A percentile compares a stretch with the other conserved stretches of the same genome.
Evolutionary conservation across 2,329 filamentous ascomycete genomes (phyloP).

Genomic region (Rutstroemia sp.): DNA sequence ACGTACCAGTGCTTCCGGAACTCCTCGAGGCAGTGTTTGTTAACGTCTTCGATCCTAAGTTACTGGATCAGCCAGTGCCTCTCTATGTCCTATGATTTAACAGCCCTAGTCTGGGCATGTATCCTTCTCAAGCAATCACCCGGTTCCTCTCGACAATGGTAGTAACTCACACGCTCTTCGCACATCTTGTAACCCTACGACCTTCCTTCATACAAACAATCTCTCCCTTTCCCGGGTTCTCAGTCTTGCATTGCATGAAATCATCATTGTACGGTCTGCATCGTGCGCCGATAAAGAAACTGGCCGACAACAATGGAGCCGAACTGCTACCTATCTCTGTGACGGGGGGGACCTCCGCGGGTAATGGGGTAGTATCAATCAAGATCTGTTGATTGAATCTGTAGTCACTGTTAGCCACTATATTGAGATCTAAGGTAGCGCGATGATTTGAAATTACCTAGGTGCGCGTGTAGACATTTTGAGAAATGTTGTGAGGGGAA

Average conservation of each 20-base stretch:
- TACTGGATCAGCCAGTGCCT: slow-evolving; percentile 5
- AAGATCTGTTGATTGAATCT: slow-evolving; percentile 95
- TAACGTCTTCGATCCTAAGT: slow-evolving; percentile 81
- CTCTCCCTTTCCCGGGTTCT: slow-evolving; percentile 85
- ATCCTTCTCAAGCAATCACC: no score
- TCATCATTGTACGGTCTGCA: slow-evolving; percentile 97
- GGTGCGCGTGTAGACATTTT: slow-evolving; percentile 28
- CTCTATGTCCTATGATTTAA: neutral
- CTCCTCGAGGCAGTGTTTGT: slow-evolving; percentile 84
- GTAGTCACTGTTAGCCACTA: slow-evolving; percentile 29
- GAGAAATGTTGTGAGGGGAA: slow-evolving; percentile 12
- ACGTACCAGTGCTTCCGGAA: slow-evolving; percentile 75
- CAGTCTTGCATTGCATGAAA: slow-evolving; percentile 99
- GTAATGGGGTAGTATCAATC: slow-evolving; percentile 93
- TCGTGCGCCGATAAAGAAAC: slow-evolving; percentile 94
- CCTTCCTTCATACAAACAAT: slow-evolving; percentile 94
- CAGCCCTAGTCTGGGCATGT: neutral
- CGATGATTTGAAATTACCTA: slow-evolving; percentile 14
- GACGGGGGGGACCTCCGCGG: slow-evolving; percentile 84
- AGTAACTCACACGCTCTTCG: slow-evolving; percentile 78
- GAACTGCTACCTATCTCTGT: slow-evolving; percentile 90
- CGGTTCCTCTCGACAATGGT: neutral
- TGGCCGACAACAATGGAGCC: slow-evolving; percentile 82
- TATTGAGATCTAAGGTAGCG: neutral
- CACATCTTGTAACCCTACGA: slow-evolving; percentile 91